Percentiles rank a stretch among this genome's conserved stretches.
Evolutionary conservation across 441 rosid genomes (phyloP).

Genomic region (Gossypium davidsonii): DNA sequence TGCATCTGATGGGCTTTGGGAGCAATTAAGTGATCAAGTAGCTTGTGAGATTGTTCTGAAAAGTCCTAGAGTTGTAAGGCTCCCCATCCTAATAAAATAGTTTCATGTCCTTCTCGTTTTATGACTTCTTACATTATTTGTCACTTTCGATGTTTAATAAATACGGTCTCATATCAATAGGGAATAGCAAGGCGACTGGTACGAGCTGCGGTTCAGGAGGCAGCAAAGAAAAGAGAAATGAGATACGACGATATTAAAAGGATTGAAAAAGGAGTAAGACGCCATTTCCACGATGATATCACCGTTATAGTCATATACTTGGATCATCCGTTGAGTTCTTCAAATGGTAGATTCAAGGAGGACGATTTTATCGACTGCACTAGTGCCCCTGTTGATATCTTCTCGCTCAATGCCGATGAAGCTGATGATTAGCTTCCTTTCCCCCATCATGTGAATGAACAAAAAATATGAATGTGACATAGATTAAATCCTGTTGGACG

Average conservation of each 20-base stretch:
- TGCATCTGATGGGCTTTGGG: conserved; percentile 79
- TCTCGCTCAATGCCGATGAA: conserved; percentile 25
- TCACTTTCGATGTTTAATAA: neutral
- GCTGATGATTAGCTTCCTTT: conserved; percentile 19
- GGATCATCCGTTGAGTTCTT: conserved; percentile 27
- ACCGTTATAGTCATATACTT: conserved; percentile 49
- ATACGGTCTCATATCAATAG: conserved; percentile 18
- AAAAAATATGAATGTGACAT: neutral
- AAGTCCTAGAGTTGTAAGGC: conserved; percentile 44
- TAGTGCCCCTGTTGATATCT: conserved; percentile 39
- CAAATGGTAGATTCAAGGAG: conserved; percentile 22
- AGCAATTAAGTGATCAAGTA: conserved; percentile 51
- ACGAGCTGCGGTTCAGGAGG: conserved; percentile 46
- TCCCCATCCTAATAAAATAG: neutral
- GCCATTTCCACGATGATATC: conserved; percentile 60
- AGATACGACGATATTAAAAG: conserved; percentile 35
- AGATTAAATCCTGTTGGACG: neutral
- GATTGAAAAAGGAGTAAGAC: conserved; percentile 41
- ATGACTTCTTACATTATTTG: neutral
- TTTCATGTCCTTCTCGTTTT: neutral
- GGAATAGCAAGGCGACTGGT: conserved; percentile 56
- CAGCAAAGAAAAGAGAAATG: conserved; percentile 52
- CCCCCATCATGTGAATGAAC: conserved; percentile 11
- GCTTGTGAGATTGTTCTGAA: conserved; percentile 46
- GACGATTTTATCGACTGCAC: conserved; percentile 23